phyloP scores from a whole-genome alignment of 495 filamentous ascomycete genomes.

The Hyaloscypha variabilis region DNA sequence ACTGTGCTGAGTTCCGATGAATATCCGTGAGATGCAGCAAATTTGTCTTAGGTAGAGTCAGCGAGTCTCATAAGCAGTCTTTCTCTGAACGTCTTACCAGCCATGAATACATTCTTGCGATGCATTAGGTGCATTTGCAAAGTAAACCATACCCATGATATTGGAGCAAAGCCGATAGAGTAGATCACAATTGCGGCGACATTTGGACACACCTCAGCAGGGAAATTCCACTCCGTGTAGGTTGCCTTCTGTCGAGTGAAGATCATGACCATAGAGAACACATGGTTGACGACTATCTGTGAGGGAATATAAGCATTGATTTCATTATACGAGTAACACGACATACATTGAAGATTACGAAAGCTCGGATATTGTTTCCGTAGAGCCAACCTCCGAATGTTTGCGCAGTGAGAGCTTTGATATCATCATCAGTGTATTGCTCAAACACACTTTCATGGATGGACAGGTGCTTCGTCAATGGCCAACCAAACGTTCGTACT shows the following conservation, averaged over 20 bases:
- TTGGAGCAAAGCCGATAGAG: neutral
- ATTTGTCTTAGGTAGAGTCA: conserved; percentile 10
- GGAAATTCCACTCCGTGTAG: neutral
- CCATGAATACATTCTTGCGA: conserved; percentile 11
- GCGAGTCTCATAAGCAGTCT: neutral
- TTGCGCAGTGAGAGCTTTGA: conserved; percentile 7
- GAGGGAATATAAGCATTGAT: neutral
- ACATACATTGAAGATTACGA: neutral
- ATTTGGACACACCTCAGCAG: neutral
- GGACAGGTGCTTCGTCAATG: neutral
- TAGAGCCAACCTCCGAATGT: neutral
- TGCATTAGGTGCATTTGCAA: conserved; percentile 1
- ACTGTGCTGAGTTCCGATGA: conserved; percentile 7
- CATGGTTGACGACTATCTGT: neutral
- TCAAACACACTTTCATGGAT: conserved; percentile 1
- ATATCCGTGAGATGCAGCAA: conserved; percentile 9
- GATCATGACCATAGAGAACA: neutral
- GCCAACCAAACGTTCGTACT: conserved; percentile 1
- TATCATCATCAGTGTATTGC: neutral
- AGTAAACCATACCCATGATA: neutral
- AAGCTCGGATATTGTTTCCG: neutral
- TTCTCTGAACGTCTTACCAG: neutral
- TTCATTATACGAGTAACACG: neutral
- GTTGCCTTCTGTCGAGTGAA: neutral
- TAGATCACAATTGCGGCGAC: conserved; percentile 3